These are phyloP conservation scores for Sporothrix dimorphospora DNA, from an alignment of 2,329 filamentous ascomycete species.

Conservation along the genomic window DNA sequence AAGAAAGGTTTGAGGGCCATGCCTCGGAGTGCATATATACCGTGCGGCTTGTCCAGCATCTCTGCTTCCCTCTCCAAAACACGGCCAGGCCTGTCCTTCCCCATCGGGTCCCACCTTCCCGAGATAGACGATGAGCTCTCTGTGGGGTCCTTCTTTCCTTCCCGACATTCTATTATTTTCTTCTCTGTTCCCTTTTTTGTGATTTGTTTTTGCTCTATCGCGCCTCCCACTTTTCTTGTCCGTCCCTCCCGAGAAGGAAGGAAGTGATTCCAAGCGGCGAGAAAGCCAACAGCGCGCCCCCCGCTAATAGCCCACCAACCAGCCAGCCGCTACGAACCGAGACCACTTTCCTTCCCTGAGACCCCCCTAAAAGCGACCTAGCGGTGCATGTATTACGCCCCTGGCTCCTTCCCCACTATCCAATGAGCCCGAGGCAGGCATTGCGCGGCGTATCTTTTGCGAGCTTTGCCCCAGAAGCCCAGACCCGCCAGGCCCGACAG, in stretches of 20 bases:
- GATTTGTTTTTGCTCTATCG: neutral
- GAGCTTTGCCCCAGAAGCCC: constrained; percentile 16
- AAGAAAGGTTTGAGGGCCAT: neutral
- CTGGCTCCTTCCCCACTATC: constrained; percentile 24
- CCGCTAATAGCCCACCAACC: neutral
- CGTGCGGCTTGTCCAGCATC: neutral
- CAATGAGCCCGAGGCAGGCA: neutral
- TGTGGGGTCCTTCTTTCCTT: neutral
- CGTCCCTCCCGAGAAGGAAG: neutral
- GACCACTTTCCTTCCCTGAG: neutral
- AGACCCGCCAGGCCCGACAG: neutral
- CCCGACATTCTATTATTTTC: neutral
- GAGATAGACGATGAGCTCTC: neutral
- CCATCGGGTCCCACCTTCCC: neutral
- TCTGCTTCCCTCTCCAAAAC: neutral
- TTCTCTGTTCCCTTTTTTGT: neutral
- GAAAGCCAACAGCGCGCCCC: neutral
- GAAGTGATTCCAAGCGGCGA: neutral
- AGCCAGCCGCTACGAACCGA: neutral
- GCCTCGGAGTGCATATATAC: constrained; percentile 1
- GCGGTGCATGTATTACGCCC: constrained; percentile 9
- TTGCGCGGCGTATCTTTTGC: constrained; percentile 20
- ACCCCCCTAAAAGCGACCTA: neutral
- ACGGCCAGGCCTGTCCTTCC: neutral
- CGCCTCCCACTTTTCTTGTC: neutral